Evolutionary conservation across 192 early-diverging fungal species (phyloP).

Genomic region (Coemansia sp.): DNA sequence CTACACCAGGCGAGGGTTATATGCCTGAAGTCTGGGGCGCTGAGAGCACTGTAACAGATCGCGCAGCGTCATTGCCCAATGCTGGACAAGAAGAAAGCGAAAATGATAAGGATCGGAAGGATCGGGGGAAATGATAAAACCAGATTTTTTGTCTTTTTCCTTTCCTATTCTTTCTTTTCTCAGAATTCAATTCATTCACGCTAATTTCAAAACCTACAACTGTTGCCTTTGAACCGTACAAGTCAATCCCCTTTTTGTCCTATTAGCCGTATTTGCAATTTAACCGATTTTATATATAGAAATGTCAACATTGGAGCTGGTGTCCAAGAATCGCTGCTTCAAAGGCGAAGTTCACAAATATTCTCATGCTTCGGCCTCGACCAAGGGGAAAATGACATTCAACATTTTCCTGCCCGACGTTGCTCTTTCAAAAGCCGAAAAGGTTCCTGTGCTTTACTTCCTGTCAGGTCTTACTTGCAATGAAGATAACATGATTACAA

Average conservation of each 20-base stretch:
- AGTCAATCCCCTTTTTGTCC: background rate
- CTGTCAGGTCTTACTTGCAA: slow-evolving; percentile 82
- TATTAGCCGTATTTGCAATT: background rate
- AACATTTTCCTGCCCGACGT: slow-evolving; percentile 71
- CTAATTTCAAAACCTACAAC: too few relatives aligned
- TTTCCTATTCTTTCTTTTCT: background rate
- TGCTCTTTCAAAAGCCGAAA: slow-evolving; percentile 21
- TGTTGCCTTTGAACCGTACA: too few relatives aligned
- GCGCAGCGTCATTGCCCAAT: background rate
- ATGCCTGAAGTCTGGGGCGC: slow-evolving; percentile 39
- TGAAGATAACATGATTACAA: slow-evolving; percentile 89
- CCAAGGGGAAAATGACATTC: slow-evolving; percentile 75
- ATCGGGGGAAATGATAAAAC: background rate
- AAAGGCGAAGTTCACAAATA: slow-evolving; percentile 73
- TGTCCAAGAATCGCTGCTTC: slow-evolving; percentile 67
- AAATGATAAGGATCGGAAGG: background rate
- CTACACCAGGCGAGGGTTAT: slow-evolving; percentile 29
- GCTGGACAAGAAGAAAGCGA: background rate
- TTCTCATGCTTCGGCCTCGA: slow-evolving; percentile 62
- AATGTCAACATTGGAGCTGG: slow-evolving; percentile 38
- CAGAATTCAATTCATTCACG: background rate
- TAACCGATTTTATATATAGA: background rate
- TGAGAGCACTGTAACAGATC: background rate
- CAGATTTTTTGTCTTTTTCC: background rate
- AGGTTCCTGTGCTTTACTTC: slow-evolving; percentile 62